A percentile compares a stretch with the other conserved stretches of the same genome.
phyloP scores from a whole-genome alignment of 1,139 yeast species.

The Magnusiomyces clavatus region DNA sequence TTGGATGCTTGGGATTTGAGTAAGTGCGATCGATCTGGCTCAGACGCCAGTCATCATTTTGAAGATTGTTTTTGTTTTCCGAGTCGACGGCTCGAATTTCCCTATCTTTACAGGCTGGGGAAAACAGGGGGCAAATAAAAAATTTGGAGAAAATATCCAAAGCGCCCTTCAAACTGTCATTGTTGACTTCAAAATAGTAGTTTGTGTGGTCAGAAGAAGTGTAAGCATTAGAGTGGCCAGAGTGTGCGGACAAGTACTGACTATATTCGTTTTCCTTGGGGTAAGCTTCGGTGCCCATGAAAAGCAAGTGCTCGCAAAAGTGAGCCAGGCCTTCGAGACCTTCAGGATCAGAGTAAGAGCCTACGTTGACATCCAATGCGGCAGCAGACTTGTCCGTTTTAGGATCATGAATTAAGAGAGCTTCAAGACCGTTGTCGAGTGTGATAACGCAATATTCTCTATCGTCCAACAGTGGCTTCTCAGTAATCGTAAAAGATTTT shows the following conservation, averaged over 20 bases:
- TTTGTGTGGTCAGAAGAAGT: conserved; percentile 87
- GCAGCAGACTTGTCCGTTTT: conserved; percentile 91
- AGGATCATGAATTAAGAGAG: conserved; percentile 72
- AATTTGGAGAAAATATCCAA: conserved; percentile 90
- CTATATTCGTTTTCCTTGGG: conserved; percentile 89
- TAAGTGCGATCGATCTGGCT: conserved; percentile 75
- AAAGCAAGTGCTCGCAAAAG: conserved; percentile 89
- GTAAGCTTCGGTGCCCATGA: conserved; percentile 94
- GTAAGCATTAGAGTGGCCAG: conserved; percentile 70
- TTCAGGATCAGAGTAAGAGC: conserved; percentile 75
- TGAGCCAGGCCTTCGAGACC: conserved; percentile 84
- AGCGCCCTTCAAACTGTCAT: conserved; percentile 75
- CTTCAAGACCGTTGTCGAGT: conserved; percentile 62
- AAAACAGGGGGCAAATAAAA: conserved; percentile 78
- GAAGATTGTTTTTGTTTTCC: conserved; percentile 89
- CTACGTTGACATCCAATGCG: conserved; percentile 84
- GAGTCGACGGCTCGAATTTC: conserved; percentile 94
- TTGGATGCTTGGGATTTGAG: conserved; percentile 65
- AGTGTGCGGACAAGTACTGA: conserved; percentile 64
- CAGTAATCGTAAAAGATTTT: conserved; percentile 12
- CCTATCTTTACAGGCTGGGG: conserved; percentile 74
- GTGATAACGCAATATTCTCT: conserved; percentile 61
- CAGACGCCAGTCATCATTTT: conserved; percentile 81
- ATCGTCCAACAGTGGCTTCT: conserved; percentile 47
- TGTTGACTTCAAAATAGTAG: conserved; percentile 77